Conservation (phyloP, 768 basidiomycete species). For the Xerocomus potaroensis region DNA sequence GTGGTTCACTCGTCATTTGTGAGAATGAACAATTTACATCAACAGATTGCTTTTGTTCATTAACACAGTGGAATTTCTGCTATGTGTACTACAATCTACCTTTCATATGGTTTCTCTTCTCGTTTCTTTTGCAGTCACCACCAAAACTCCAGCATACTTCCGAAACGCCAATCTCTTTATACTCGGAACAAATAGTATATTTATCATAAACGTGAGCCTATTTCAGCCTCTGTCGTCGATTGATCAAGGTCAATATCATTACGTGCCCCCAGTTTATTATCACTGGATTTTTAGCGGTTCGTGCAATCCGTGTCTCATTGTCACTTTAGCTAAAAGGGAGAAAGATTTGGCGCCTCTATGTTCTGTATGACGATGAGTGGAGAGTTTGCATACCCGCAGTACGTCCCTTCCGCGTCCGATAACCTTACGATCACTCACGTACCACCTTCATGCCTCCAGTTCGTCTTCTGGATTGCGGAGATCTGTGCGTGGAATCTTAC, state of each 20-base stretch:
- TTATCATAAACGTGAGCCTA: constrained; percentile 9
- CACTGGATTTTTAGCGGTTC: constrained; percentile 16
- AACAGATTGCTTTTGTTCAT: constrained; percentile 10
- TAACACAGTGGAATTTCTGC: constrained; percentile 14
- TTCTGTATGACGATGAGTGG: constrained; percentile 12
- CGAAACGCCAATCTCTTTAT: background rate
- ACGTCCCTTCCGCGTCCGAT: background rate
- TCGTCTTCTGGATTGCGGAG: constrained; percentile 19
- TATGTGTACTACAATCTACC: constrained; percentile 8
- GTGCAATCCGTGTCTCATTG: background rate
- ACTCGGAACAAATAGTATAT: constrained; percentile 4
- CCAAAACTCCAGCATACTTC: background rate
- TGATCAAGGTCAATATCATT: background rate
- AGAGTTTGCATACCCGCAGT: constrained; percentile 19
- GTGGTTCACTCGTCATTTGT: background rate
- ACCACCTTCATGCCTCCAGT: background rate
- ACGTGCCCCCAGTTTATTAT: constrained; percentile 9
- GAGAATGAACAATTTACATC: background rate
- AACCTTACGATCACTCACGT: background rate
- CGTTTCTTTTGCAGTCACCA: background rate
- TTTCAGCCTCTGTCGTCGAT: background rate
- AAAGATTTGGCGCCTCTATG: constrained; percentile 24
- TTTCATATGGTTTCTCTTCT: constrained; percentile 5
- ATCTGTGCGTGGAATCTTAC: constrained; percentile 7
- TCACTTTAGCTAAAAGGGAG: background rate